Evolutionary conservation across 257 asterid genomes (phyloP).

Genomic region (Solanum arcanum): DNA sequence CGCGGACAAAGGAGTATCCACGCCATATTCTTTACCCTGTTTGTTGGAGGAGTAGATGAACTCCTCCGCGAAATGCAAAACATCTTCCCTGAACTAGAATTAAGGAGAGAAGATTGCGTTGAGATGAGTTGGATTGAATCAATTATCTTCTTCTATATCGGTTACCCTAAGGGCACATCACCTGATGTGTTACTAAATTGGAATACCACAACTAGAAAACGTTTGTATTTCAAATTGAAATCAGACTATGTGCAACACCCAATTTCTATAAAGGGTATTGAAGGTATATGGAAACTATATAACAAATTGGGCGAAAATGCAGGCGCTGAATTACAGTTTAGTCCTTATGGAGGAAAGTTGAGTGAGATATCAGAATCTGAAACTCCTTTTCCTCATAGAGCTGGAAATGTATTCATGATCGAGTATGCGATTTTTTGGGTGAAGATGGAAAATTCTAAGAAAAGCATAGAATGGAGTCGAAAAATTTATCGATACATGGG

Average conservation of each 20-base stretch:
- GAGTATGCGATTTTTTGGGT: neutral
- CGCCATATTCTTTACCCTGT: too few species aligned
- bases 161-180: neutral
- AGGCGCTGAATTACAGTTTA: neutral
- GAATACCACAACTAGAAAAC: neutral
- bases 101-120: neutral
- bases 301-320: neutral
- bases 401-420: neutral
- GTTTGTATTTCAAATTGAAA: neutral
- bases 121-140: neutral
- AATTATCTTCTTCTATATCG: neutral
- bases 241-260: neutral
- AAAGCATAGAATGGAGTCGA: neutral
- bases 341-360: neutral
- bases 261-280: neutral
- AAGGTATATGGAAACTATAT: neutral
- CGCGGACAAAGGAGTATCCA: neutral
- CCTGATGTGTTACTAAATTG: neutral
- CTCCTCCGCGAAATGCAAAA: too few species aligned
- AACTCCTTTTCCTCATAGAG: neutral
- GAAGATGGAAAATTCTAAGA: neutral
- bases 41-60: too few species aligned
- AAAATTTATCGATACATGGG: neutral
- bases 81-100: neutral
- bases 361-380: neutral